Base-by-base conservation (phyloP, 257 asterid genomes). In the Gentiana straminea region DNA sequence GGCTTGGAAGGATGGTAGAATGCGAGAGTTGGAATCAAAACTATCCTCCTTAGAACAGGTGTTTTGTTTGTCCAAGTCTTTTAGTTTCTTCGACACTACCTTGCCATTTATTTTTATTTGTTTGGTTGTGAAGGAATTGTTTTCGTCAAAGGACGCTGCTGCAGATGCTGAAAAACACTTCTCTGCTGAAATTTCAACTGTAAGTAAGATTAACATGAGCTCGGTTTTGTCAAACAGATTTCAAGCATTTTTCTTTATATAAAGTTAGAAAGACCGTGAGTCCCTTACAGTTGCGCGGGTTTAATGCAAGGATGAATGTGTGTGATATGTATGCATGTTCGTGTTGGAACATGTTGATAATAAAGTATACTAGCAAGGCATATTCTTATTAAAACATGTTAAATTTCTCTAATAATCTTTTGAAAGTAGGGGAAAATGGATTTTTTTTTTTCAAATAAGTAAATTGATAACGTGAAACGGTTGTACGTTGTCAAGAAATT, bases 131-230 rank as follows among this genome's bases (percentile, higher is more conserved):
- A 61, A 89, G 97, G 95, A 86, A 68, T 66, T 92, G 41, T 59
- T 86, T 56, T 80, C 86, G 34, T 66, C 86, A 8, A 92, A 80
- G 72, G 86, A 77, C 73, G 86, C 76, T 4, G 79, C 94, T 62
- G 82, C 84, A 0, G 73, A 77, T 48, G 69, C 82, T 39, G 98
- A 92, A 74, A 79, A 74, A 67, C 90, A 60, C n/a, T 81, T 72
- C 63, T 74, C 84, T 51, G 81, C 95, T 41, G 97, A 92, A 66
- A 70, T 85, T 53, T 74, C 94, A 15, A 92, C 95, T 0, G 97
- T 88, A 74, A 73, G 86, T 70, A 47, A 50, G 46, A 33, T 52
- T 13, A 36, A 35, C 13, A 7, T 36, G 45, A 24, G 24, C 24
- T 24, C 24, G 24, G 24, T 24, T 24, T 24, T 24, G 24, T 24